Percentiles rank a stretch among this genome's conserved stretches.
Conservation (phyloP, 2,329 filamentous ascomycete genomes). For the Aspergillus pseudonomiae region DNA sequence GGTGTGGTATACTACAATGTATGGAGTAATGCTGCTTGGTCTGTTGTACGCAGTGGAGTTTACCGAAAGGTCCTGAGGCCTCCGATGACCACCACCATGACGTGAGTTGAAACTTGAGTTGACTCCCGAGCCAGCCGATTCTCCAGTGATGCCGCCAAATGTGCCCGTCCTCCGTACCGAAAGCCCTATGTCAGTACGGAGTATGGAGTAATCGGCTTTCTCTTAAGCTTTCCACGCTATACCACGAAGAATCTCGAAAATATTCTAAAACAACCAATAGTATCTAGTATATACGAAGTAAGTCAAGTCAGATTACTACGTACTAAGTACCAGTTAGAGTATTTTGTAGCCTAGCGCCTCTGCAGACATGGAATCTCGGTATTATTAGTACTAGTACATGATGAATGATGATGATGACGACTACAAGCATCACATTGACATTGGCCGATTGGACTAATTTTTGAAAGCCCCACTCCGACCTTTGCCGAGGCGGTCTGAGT, state of each 20-base stretch:
- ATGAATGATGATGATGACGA: conserved; percentile 1
- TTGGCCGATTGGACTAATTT: background rate
- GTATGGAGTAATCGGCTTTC: no score
- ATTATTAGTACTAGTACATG: background rate
- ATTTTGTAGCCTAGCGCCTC: background rate
- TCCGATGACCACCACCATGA: background rate
- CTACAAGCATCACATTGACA: background rate
- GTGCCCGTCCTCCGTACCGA: no score
- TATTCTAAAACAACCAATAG: background rate
- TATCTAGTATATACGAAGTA: background rate
- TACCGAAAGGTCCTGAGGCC: background rate
- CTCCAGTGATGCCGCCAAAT: background rate
- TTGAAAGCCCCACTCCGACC: background rate
- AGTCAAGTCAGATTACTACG: background rate
- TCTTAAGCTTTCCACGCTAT: background rate
- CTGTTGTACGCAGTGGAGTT: background rate
- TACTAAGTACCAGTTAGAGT: background rate
- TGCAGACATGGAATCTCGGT: background rate
- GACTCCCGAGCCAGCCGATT: background rate
- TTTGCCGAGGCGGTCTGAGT: conserved; percentile 1
- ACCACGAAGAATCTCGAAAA: background rate
- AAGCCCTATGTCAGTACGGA: background rate
- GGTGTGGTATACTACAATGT: background rate
- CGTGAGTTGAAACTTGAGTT: no score
- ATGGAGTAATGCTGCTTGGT: background rate